phyloP scores from a whole-genome alignment of 2,329 filamentous ascomycete species.

The Penicillium hesseltinei region DNA sequence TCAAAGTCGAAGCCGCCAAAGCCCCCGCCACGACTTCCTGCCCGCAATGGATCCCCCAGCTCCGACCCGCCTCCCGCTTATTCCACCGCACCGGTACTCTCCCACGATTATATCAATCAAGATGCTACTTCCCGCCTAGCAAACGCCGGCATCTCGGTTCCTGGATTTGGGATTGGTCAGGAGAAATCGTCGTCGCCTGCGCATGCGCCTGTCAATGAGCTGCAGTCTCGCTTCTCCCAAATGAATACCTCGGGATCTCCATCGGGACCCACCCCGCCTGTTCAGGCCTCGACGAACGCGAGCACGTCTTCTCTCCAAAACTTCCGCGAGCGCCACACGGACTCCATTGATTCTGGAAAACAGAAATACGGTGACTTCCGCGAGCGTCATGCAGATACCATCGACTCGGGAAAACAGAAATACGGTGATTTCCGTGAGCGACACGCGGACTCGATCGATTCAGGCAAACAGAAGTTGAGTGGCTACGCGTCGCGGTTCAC shows the following conservation, averaged over 20 bases:
- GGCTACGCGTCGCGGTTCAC: slow-evolving; percentile 24
- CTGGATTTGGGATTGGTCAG: slow-evolving; percentile 69
- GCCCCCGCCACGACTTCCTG: slow-evolving; percentile 69
- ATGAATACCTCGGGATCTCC: slow-evolving; percentile 44
- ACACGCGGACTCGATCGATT: slow-evolving; percentile 66
- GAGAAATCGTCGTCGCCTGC: slow-evolving; percentile 25
- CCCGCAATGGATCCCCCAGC: slow-evolving; percentile 57
- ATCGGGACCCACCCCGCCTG: slow-evolving; percentile 31
- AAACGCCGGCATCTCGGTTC: slow-evolving; percentile 73
- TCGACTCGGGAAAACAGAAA: slow-evolving; percentile 27
- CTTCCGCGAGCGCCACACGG: slow-evolving; percentile 63
- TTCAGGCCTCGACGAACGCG: slow-evolving; percentile 57
- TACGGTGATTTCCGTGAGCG: slow-evolving; percentile 64
- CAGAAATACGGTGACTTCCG: slow-evolving; percentile 57
- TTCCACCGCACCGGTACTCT: slow-evolving; percentile 41
- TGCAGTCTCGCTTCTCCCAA: slow-evolving; percentile 66
- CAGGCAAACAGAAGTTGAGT: slow-evolving; percentile 58
- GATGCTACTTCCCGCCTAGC: slow-evolving; percentile 66
- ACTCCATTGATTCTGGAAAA: slow-evolving; percentile 49
- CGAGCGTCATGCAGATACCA: slow-evolving; percentile 66
- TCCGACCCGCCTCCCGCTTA: slow-evolving; percentile 48
- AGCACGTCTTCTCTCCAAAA: slow-evolving; percentile 36
- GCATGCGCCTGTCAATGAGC: slow-evolving; percentile 56
- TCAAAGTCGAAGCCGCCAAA: slow-evolving; percentile 50
- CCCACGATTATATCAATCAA: slow-evolving; percentile 51